Evolutionary conservation across 140 eudicot species (phyloP), one percentile per base, ranked within the genome.

Genomic region (Bidens hawaiensis): DNA sequence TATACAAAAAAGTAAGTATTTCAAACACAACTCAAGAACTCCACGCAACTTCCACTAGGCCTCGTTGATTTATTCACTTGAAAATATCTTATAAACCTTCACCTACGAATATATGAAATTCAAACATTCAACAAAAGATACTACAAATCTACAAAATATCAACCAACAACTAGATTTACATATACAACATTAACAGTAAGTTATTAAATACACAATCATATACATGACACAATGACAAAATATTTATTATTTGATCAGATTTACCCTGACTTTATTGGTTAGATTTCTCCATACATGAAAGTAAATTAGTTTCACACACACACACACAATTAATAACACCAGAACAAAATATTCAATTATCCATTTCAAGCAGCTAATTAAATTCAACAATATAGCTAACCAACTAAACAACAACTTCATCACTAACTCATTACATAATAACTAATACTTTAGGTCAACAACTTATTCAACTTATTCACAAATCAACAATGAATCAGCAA

Each of bases 401-500:
- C 36, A 10, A 30, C 17, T 45, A 13, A 17, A 43, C 62, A 16
- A 42, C 49, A 59, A 58, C 25, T 66, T 45, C 23, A 74, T 74
- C 67, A 36, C 48, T 53, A 23, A 36, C n/a, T 56, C 69, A 12
- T 55, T 47, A 63, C 16, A 40, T 31, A n/a, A n/a, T n/a, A 34
- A 69, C 49, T 64, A 23, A 58, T 49, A n/a, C n/a, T n/a, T 66
- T 21, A 31, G 43, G 63, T 55, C 54, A 58, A 67, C 30, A 74
- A 4, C 48, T 31, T 46, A 24, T 33, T 23, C 42, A 33, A 51
- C 28, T 36, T 52, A 16, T 24, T 18, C 64, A 38, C 18, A 27
- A n/a, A 68, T 63, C 62, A 60, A 22, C 52, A 59, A 57, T 2
- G 26, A 79, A 59, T 45, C 54, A 36, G 43, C 70, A 59, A 71